Base-by-base conservation (phyloP, 2,329 filamentous ascomycete genomes). In the Coniochaeta sp. region DNA sequence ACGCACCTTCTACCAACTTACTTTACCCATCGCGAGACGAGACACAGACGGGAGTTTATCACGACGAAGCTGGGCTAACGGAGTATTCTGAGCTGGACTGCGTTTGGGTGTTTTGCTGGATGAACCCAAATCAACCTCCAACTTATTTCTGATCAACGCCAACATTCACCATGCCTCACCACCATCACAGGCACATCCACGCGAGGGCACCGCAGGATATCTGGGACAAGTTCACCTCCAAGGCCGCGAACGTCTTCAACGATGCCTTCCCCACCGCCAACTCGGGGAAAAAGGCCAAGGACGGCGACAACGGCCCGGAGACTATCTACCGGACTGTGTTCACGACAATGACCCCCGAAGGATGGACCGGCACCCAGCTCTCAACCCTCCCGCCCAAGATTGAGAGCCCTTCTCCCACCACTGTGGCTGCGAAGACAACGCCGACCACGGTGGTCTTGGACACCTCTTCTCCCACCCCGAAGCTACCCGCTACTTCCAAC, bases 311-410 rank as follows among this genome's bases (percentile, higher is more conserved):
- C 26, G 53, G 55, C 4, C 59, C 59, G 24, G 57, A 59, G 12
- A 65, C 62, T n/a, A 53, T 67, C 30, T 62, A 56, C 35, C 52
- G 58, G 27, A 68, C 66, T 4, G 58, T 67, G 9, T 68, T 62
- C 52, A 58, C 59, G 24, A 69, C 67, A 22, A 50, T 67, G 59
- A 57, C 56, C 8, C 53, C 56, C 32, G 50, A 51, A 3, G 54
- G 50, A 33, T 57, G 52, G 52, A 38, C 27, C n/a, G 50, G 50
- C 13, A 22, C 32, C 9, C 12, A 13, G 14, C 28, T 48, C 2
- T 48, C 45, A 20, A 48, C 45, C 28, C 28, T 48, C 24, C 10
- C 27, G 3, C 28, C 45, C 45, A 8, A 16, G n/a, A 24, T 12
- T 18, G 20, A 42, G 20, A 22, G 13, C 3, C 13, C 38, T 22